Evolutionary conservation across 257 asterid genomes (phyloP).

Genomic region (Leonotis leonurus): DNA sequence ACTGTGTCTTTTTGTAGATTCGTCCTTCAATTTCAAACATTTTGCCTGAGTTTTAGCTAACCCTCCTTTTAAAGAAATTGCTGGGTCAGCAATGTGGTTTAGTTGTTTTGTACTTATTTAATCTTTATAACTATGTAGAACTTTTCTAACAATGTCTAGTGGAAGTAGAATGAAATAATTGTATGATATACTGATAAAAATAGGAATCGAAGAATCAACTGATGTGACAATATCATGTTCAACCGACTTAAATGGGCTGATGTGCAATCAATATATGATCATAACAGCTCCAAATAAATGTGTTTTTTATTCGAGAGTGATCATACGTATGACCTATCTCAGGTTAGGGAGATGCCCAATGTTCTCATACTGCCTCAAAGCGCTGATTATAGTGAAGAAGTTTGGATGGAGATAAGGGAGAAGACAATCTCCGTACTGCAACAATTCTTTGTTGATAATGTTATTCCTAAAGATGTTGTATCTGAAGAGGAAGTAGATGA

Average conservation of each 20-base stretch:
- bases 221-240: background rate
- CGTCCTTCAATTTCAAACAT: background rate
- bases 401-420: slow-evolving; percentile 99
- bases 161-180: background rate
- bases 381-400: slow-evolving; percentile 99
- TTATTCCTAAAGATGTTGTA: slow-evolving; percentile 63
- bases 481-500: slow-evolving; percentile 77
- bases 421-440: slow-evolving; percentile 73
- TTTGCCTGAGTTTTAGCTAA: background rate
- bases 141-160: background rate
- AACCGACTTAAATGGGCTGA: background rate
- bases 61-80: background rate
- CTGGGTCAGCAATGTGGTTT: background rate
- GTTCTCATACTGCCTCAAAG: slow-evolving; percentile 97
- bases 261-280: background rate
- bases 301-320: background rate
- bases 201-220: background rate
- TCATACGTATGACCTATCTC: slow-evolving; percentile 15
- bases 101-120: background rate
- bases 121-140: background rate
- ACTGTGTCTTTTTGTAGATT: background rate
- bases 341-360: slow-evolving; percentile 99
- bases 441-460: slow-evolving; percentile 66
- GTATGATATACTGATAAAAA: too few species aligned
- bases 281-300: background rate